Percentiles rank a stretch among this genome's conserved stretches.
These are phyloP conservation scores for Lichtheimia ornata DNA, from an alignment of 371 early-diverging fungal genomes.

Conservation along the genomic window DNA sequence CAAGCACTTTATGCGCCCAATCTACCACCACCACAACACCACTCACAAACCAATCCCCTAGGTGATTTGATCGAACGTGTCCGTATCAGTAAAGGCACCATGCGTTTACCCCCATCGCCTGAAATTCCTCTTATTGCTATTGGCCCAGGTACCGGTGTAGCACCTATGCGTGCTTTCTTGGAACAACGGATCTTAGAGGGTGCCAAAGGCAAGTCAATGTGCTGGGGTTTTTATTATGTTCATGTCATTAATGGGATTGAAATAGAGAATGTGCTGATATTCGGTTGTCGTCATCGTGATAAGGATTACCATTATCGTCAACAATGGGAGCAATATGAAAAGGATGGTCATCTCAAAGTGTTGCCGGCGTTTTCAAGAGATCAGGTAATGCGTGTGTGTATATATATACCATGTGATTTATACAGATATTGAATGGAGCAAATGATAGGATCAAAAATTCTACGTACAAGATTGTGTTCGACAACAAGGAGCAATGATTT, in stretches of 20 bases:
- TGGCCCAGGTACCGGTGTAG: conserved; percentile 88
- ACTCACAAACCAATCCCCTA: neutral
- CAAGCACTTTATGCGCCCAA: neutral
- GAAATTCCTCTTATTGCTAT: conserved; percentile 69
- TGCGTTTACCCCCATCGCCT: conserved; percentile 62
- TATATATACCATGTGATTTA: neutral
- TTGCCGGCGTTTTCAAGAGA: conserved; percentile 81
- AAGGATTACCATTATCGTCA: conserved; percentile 75
- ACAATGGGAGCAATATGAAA: conserved; percentile 62
- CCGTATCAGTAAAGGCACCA: conserved; percentile 71
- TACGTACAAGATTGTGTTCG: conserved; percentile 86
- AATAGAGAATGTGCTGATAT: conserved; percentile 70
- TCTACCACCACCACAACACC: neutral
- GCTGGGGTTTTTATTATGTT: neutral
- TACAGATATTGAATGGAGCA: too few relatives aligned
- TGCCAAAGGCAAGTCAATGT: conserved; percentile 37
- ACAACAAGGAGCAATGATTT: conserved; percentile 60
- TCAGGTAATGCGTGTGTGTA: conserved; percentile 16
- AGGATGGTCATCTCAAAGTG: conserved; percentile 50
- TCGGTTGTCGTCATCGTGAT: conserved; percentile 76
- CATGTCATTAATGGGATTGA: neutral
- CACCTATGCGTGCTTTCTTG: conserved; percentile 89
- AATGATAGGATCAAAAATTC: conserved; percentile 27
- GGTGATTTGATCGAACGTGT: conserved; percentile 53
- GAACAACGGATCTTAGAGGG: conserved; percentile 58